Base-by-base conservation (phyloP, 139 green algal genomes). In the Chlamydomonas sp. region DNA sequence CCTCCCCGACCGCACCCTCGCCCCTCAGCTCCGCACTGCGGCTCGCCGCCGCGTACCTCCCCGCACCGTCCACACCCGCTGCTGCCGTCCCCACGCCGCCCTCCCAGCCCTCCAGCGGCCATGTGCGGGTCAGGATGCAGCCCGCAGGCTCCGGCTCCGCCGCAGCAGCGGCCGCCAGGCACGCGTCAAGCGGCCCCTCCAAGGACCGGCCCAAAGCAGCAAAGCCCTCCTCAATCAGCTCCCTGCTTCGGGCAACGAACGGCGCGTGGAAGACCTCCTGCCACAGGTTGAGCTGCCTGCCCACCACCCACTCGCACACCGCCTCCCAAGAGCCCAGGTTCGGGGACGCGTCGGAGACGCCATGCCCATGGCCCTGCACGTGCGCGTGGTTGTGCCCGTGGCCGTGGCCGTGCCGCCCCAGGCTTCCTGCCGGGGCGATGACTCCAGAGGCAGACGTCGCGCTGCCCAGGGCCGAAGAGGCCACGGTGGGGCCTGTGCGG, bases 301-400 rank as follows among this genome's bases (percentile, higher is more conserved):
- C 95, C 66, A 98, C 88, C 83, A 97, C 93, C 92, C 95, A 95
- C 88, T 97, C 93, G 71, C 93, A 96, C 59, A 95, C 89, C 18
- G 89, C 86, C 16, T 92, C 82, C 96, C 96, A 98, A 5, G 59
- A 86, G 63, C 89, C 69, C 16, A 83, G 62, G 20, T 72, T 72
- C n/a, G 81, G 80, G 77, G 15, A 3, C 49, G 9, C 61, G 58
- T 58, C 10, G 62, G 62, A 71, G 61, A 61, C 69, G 83, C 76
- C 61, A 17, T 4, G 15, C 49, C 14, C 17, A 17, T 69, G 62
- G 20, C 85, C 58, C 31, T 57, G 49, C 14, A 74, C 16, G 82
- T 82, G 63, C 3, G 67, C 6, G 12, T 78, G 60, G 82, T 87
- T 83, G 15, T 31, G 58, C 17, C 79, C 60, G 63, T 15, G 14